Evolutionary conservation across 2,329 filamentous ascomycete species (phyloP), one percentile per base, ranked within the genome.

Genomic region (Nothophoma quercina): DNA sequence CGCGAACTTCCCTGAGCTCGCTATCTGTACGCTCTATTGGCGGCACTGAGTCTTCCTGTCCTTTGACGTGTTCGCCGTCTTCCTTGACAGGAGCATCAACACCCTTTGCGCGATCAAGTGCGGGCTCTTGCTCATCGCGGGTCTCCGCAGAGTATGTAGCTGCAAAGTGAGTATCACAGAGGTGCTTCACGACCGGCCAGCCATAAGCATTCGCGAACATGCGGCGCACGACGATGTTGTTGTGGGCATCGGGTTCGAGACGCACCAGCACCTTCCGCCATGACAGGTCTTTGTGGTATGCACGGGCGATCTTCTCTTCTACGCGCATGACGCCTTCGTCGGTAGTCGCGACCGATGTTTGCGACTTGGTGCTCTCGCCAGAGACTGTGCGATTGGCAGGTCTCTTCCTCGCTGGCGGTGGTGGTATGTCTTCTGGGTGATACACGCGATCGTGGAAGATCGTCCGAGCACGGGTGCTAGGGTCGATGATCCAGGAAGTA

Each of bases 371-470:
- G 33, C 63, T 68, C 1, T 76, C 75, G 30, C 65, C 71, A 15
- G 74, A 79, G 45, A 76, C 75, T 0, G 69, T 72, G 5, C 74
- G 74, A 1, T 58, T 64, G 29, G 49, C 33, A 52, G 67, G 18
- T 62, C 79, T 72, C 53, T 67, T 70, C 19, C 68, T 83, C 60
- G 63, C 75, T 0, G 90, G 88, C 7, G 92, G 90, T 0, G 88
- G 86, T 1, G 95, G 95, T 28, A 99, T 97, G 68, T 99, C 95
- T 34, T 88, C 84, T 0, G 95, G 93, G 65, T 96, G 91, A 70
- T 99, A 99, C 13, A 99, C 85, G 9, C 95, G 88, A 72, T 99
- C 95, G 73, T 99, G 95, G 75, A 98, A 98, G 55, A 99, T 99
- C 1, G 93, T 93, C 38, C 91, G 85, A 0, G 91, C 87, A 13